phyloP scores from a whole-genome alignment of 2,329 filamentous ascomycete species.

The Paradendryphiella salina region DNA sequence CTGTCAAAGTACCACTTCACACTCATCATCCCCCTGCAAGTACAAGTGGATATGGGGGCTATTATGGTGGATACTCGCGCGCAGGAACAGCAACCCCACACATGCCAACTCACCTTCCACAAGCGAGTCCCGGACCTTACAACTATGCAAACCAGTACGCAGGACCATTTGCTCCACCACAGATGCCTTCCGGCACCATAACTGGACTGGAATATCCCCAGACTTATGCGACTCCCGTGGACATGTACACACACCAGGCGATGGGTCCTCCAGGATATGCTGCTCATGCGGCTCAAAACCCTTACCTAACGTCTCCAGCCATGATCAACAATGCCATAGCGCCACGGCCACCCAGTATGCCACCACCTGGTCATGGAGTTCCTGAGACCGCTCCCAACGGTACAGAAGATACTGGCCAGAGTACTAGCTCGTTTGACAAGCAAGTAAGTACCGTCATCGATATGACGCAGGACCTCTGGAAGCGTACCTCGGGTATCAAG shows the following conservation, averaged over 20 bases:
- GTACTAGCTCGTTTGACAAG: slow-evolving; percentile 44
- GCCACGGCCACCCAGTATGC: slow-evolving; percentile 28
- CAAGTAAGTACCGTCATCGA: slow-evolving; percentile 49
- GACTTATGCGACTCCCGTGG: slow-evolving; percentile 34
- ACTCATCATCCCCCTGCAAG: slow-evolving; percentile 32
- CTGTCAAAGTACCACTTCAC: slow-evolving; percentile 47
- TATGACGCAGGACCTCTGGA: slow-evolving; percentile 66
- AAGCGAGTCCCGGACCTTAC: slow-evolving; percentile 46
- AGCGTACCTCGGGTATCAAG: slow-evolving; percentile 61
- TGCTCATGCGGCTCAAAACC: slow-evolving; percentile 25
- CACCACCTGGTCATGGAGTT: slow-evolving; percentile 23
- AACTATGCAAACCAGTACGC: slow-evolving; percentile 40
- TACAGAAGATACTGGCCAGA: slow-evolving; percentile 33
- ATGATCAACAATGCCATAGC: slow-evolving; percentile 34
- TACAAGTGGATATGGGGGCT: slow-evolving; percentile 33
- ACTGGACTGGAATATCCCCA: slow-evolving; percentile 38
- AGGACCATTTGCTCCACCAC: slow-evolving; percentile 46
- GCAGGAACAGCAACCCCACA: slow-evolving; percentile 45
- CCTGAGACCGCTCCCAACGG: slow-evolving; percentile 21
- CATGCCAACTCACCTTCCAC: slow-evolving; percentile 41
- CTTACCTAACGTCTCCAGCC: slow-evolving; percentile 41
- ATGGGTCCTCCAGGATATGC: slow-evolving; percentile 40
- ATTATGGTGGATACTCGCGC: slow-evolving; percentile 45
- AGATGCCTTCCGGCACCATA: slow-evolving; percentile 26
- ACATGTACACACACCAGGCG: slow-evolving; percentile 36